Evolutionary conservation across 371 early-diverging fungal genomes (phyloP).

Genomic region (Mortierella sp.): DNA sequence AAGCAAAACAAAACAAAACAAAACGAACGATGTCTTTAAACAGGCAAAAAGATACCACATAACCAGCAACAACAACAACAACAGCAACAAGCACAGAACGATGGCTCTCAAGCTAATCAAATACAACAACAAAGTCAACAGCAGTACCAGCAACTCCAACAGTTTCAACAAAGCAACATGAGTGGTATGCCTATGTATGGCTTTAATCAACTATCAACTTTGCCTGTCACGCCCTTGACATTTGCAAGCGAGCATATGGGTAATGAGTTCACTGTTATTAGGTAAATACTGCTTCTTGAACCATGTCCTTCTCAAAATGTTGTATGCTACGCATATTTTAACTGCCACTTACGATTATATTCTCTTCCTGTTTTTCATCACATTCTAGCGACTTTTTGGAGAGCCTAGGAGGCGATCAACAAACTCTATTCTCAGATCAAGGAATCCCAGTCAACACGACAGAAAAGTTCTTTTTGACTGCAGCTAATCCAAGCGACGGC

Average conservation of each 20-base stretch:
- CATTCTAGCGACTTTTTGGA: slow-evolving; percentile 73
- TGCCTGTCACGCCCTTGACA: slow-evolving; percentile 66
- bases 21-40: not conserved
- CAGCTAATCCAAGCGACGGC: slow-evolving; percentile 89
- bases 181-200: slow-evolving; percentile 22
- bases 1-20: not conserved
- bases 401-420: slow-evolving; percentile 66
- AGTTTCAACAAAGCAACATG: slow-evolving; percentile 4
- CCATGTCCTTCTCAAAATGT: too few relatives aligned
- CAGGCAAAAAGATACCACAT: slow-evolving; percentile 6
- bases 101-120: not conserved
- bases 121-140: not conserved
- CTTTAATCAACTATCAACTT: slow-evolving; percentile 38
- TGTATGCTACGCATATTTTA: too few relatives aligned
- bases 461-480: slow-evolving; percentile 89
- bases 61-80: slow-evolving; percentile 6
- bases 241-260: slow-evolving; percentile 87
- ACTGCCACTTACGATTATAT: too few relatives aligned
- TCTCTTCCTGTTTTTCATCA: not conserved
- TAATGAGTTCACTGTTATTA: slow-evolving; percentile 84
- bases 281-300: slow-evolving; percentile 44
- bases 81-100: slow-evolving; percentile 2
- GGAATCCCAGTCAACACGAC: slow-evolving; percentile 70
- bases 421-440: slow-evolving; percentile 42
- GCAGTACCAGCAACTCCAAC: slow-evolving; percentile 13